phyloP scores from a whole-genome alignment of 2,329 filamentous ascomycete species.

The Aspergillus hiratsukae region DNA sequence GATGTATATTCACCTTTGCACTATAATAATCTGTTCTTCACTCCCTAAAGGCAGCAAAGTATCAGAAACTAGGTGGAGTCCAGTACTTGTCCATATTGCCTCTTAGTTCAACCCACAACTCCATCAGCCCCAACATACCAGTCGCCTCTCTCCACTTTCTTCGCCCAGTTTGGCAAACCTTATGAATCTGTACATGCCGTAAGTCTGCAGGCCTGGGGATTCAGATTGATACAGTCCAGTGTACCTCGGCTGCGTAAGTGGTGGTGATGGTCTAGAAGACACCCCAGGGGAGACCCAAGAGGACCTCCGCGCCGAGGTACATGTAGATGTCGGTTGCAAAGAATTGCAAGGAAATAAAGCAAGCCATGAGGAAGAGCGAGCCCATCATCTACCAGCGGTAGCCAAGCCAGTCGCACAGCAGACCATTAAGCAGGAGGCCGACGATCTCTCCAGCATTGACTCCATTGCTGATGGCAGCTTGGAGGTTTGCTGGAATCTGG shows the following conservation, averaged over 20 bases:
- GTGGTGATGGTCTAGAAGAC: constrained; percentile 10
- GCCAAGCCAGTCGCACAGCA: constrained; percentile 28
- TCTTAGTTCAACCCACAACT: too few relatives aligned
- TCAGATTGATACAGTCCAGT: neutral
- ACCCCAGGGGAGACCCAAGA: constrained; percentile 32
- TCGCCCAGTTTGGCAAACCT: too few relatives aligned
- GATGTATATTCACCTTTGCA: too few relatives aligned
- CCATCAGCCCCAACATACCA: too few relatives aligned
- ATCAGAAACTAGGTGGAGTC: too few relatives aligned
- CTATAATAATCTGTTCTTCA: too few relatives aligned
- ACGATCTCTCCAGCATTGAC: constrained; percentile 22
- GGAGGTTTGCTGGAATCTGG: constrained; percentile 24
- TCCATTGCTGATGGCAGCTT: constrained; percentile 25
- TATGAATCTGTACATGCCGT: too few relatives aligned
- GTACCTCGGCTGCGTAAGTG: constrained; percentile 16
- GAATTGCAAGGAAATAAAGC: constrained; percentile 46
- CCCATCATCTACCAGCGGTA: constrained; percentile 43
- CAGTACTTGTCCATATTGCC: too few relatives aligned
- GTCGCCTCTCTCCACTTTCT: too few relatives aligned
- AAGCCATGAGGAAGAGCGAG: constrained; percentile 34
- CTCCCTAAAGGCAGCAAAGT: too few relatives aligned
- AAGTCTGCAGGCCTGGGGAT: too few relatives aligned
- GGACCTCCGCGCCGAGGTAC: constrained; percentile 42
- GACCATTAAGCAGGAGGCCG: constrained; percentile 23
- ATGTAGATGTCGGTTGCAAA: constrained; percentile 45